These are phyloP conservation scores for Rosa lucieae DNA, from an alignment of 306 rosid species.

Conservation along the genomic window DNA sequence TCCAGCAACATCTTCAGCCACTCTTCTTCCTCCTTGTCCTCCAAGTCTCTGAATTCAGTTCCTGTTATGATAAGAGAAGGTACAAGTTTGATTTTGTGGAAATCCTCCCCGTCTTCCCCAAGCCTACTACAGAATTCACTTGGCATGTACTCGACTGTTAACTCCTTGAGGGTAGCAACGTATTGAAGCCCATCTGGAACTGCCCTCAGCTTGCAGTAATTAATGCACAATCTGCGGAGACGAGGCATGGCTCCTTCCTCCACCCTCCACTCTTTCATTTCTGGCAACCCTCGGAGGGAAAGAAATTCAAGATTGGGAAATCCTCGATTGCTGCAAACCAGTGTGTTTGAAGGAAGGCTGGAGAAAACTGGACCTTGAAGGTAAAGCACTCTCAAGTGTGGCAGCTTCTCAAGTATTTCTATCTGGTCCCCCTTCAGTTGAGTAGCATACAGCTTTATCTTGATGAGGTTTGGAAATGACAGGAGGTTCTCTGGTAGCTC, in stretches of 20 bases:
- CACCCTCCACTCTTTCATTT: slow-evolving; percentile 48
- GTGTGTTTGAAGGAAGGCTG: slow-evolving; percentile 30
- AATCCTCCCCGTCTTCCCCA: slow-evolving; percentile 42
- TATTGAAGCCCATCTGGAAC: slow-evolving; percentile 52
- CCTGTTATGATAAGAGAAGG: slow-evolving; percentile 21
- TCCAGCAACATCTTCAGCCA: too few species aligned
- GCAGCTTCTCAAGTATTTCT: slow-evolving; percentile 40
- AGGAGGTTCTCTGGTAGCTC: slow-evolving; percentile 7
- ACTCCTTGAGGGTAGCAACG: slow-evolving; percentile 30
- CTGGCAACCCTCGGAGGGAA: slow-evolving; percentile 18
- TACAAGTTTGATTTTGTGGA: slow-evolving; percentile 45
- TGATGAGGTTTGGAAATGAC: slow-evolving; percentile 32
- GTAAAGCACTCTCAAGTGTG: slow-evolving; percentile 38
- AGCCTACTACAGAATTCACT: slow-evolving; percentile 35
- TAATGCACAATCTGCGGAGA: slow-evolving; percentile 31
- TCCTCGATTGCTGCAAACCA: slow-evolving; percentile 38
- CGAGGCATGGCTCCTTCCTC: slow-evolving; percentile 39
- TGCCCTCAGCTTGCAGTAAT: slow-evolving; percentile 21
- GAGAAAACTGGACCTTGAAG: background rate
- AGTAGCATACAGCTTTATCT: slow-evolving; percentile 38
- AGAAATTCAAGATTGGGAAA: slow-evolving; percentile 49
- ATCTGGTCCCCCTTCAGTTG: slow-evolving; percentile 43
- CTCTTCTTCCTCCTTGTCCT: too few species aligned
- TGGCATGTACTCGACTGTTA: slow-evolving; percentile 42
- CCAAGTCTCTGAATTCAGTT: too few species aligned